These are phyloP conservation scores for Xerocomellus amylosporus DNA, from an alignment of 768 basidiomycete genomes.

Conservation along the genomic window DNA sequence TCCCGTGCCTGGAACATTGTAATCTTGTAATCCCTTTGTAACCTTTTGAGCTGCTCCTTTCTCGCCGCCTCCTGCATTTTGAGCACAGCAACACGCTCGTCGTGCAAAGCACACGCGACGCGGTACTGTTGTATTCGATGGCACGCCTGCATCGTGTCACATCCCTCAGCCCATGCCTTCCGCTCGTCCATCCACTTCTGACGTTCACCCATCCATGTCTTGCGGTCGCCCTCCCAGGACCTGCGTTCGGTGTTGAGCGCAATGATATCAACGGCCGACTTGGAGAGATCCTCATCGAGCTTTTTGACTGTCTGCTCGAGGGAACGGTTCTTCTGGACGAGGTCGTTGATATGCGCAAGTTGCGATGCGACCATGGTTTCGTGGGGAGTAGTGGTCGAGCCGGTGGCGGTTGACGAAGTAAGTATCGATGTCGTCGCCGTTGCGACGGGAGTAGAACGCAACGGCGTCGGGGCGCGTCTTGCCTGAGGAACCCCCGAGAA, in stretches of 20 bases:
- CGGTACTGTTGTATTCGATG: constrained; percentile 66
- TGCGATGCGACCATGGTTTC: constrained; percentile 57
- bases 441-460: constrained; percentile 17
- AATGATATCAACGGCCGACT: constrained; percentile 26
- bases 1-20: constrained; percentile 67
- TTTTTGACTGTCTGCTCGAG: constrained; percentile 60
- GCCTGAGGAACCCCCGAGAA: constrained; percentile 6
- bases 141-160: constrained; percentile 58
- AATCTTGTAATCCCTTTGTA: constrained; percentile 66
- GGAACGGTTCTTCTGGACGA: constrained; percentile 64
- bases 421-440: constrained; percentile 27
- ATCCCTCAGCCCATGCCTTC: constrained; percentile 58
- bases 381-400: constrained; percentile 33
- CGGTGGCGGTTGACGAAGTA: constrained; percentile 28
- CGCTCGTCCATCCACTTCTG: constrained; percentile 53
- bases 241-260: constrained; percentile 41
- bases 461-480: constrained; percentile 21
- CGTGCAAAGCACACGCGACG: constrained; percentile 51
- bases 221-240: constrained; percentile 27
- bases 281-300: constrained; percentile 48
- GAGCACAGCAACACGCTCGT: constrained; percentile 48
- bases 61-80: constrained; percentile 54
- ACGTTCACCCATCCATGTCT: constrained; percentile 20
- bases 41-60: constrained; percentile 53
- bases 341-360: constrained; percentile 68